These are phyloP conservation scores for Fistulinella staudtii DNA, from an alignment of 1,284 basidiomycete species.

Conservation along the genomic window DNA sequence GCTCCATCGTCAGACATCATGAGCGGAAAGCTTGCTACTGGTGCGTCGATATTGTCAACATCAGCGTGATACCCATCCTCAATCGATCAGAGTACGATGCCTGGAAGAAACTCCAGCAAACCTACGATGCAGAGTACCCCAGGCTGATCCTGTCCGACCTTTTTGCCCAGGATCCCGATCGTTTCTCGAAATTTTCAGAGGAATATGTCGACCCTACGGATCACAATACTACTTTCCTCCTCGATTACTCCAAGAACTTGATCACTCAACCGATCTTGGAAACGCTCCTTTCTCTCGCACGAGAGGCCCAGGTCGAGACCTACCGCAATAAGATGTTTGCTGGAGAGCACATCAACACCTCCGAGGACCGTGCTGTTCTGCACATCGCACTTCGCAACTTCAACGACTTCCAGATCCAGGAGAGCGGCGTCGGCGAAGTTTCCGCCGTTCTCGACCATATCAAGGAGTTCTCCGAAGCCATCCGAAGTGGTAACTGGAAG, in stretches of 20 bases:
- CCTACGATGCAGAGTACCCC: conserved; percentile 74
- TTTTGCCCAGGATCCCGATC: conserved; percentile 82
- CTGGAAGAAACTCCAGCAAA: conserved; percentile 89
- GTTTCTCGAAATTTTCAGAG: conserved; percentile 84
- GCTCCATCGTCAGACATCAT: conserved; percentile 29
- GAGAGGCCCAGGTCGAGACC: conserved; percentile 83
- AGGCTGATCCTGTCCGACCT: conserved; percentile 87
- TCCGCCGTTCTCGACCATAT: conserved; percentile 86
- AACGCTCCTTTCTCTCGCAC: conserved; percentile 74
- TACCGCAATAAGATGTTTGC: conserved; percentile 92
- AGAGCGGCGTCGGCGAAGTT: conserved; percentile 84
- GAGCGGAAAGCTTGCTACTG: conserved; percentile 53
- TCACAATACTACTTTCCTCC: conserved; percentile 75
- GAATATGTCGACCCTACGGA: conserved; percentile 69
- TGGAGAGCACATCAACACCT: conserved; percentile 97
- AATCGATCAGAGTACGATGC: conserved; percentile 67
- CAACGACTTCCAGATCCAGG: conserved; percentile 69
- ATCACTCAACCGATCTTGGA: conserved; percentile 84
- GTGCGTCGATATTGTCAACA: conserved; percentile 30
- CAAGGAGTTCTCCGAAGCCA: conserved; percentile 81
- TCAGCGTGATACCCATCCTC: background rate
- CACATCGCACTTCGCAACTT: conserved; percentile 94
- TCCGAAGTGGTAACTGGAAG: conserved; percentile 88
- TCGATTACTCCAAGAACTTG: conserved; percentile 97
- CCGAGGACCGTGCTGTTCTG: conserved; percentile 93